Evolutionary conservation across 148 eudicot genomes (phyloP).

Genomic region (Nyssa sinensis): DNA sequence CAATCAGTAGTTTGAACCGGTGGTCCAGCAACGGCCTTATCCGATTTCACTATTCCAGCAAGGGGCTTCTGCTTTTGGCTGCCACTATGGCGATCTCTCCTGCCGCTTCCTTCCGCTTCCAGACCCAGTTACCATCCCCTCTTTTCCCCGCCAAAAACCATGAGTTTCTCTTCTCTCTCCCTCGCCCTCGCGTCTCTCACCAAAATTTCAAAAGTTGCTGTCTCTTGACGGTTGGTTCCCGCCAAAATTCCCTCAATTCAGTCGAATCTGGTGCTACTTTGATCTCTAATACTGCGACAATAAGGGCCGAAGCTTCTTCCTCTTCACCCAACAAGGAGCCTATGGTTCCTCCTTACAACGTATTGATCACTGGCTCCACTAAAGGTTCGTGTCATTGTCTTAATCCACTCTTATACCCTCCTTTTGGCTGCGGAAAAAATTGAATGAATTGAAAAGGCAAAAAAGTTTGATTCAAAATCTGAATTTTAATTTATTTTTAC

Average conservation of each 20-base stretch:
- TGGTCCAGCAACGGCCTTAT: too few species aligned
- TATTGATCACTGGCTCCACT: conserved; percentile 81
- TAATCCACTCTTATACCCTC: not conserved
- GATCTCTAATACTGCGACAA: not conserved
- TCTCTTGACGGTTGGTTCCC: not conserved
- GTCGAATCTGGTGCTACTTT: not conserved
- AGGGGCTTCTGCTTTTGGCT: not conserved
- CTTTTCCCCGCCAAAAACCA: not conserved
- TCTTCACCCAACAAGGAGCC: conserved; percentile 31
- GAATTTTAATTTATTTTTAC: too few species aligned
- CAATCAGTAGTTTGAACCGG: too few species aligned
- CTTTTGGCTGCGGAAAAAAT: not conserved
- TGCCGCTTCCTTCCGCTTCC: not conserved
- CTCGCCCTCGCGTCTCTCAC: not conserved
- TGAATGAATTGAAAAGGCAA: not conserved
- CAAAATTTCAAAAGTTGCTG: not conserved
- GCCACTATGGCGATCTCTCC: not conserved
- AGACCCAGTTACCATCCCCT: not conserved
- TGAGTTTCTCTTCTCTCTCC: not conserved
- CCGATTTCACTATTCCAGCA: too few species aligned
- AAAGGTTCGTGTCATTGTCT: conserved; percentile 39
- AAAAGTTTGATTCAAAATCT: not conserved
- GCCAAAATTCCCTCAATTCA: not conserved
- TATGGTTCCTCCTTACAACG: conserved; percentile 79
- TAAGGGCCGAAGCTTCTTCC: not conserved